Conservation (phyloP, 345 rosid genomes). For the Moricandia moricandioides region DNA sequence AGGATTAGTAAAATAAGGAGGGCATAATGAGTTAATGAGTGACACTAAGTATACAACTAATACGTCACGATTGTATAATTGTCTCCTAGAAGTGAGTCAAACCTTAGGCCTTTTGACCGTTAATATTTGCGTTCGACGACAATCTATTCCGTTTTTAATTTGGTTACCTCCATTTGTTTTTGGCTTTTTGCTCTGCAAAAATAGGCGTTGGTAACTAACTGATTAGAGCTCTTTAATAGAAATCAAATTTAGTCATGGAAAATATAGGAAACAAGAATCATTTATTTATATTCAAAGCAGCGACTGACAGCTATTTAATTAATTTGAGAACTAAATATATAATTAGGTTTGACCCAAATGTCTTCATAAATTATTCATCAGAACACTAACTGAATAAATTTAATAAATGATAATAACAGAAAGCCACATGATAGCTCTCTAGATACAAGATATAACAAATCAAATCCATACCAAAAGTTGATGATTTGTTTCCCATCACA, state of each 20-base stretch:
- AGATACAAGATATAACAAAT: neutral
- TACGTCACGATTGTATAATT: conserved; percentile 35
- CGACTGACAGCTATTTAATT: conserved; percentile 4
- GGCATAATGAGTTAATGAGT: conserved; percentile 32
- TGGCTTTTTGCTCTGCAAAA: neutral
- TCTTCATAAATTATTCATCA: neutral
- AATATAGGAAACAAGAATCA: neutral
- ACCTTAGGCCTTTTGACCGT: conserved; percentile 35
- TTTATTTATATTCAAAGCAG: neutral
- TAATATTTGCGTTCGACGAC: conserved; percentile 19
- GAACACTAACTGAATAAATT: neutral
- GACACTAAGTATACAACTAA: conserved; percentile 36
- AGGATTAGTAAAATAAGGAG: conserved; percentile 10
- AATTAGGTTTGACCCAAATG: conserved; percentile 20
- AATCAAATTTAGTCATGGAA: neutral
- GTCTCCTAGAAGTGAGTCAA: conserved; percentile 34
- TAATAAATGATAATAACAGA: neutral
- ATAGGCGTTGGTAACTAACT: neutral
- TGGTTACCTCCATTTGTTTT: neutral
- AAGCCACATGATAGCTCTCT: conserved; percentile 26
- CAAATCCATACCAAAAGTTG: neutral
- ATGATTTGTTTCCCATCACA: conserved; percentile 16
- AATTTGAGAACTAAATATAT: neutral
- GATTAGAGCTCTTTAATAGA: neutral
- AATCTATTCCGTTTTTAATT: conserved; percentile 11